These are phyloP conservation scores for Scheffersomyces segobiensis DNA, from an alignment of 1,139 yeast species.

Conservation along the genomic window DNA sequence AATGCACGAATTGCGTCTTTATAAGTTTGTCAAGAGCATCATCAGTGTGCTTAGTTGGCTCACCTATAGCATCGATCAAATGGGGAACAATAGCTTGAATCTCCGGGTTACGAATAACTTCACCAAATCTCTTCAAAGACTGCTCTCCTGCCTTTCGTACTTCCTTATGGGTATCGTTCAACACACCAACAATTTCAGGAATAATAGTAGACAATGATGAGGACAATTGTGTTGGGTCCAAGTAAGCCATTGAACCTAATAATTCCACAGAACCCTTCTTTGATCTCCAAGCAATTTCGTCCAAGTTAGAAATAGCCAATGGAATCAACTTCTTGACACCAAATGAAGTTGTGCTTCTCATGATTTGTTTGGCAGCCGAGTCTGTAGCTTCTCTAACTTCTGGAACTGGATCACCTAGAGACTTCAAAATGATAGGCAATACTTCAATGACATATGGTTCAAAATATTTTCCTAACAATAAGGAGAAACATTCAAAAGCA, in stretches of 20 bases:
- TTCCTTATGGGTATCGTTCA: conserved; percentile 94
- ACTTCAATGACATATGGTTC: conserved; percentile 94
- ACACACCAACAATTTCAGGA: conserved; percentile 93
- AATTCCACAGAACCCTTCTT: conserved; percentile 96
- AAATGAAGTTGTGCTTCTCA: conserved; percentile 88
- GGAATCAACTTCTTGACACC: conserved; percentile 94
- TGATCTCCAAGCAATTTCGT: conserved; percentile 93
- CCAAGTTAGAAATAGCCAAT: conserved; percentile 79
- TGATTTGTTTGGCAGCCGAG: conserved; percentile 80
- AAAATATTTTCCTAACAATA: conserved; percentile 69
- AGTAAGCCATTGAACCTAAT: conserved; percentile 95
- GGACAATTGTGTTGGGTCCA: conserved; percentile 92
- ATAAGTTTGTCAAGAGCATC: conserved; percentile 83
- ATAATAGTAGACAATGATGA: conserved; percentile 85
- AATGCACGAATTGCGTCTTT: conserved; percentile 92
- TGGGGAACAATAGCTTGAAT: conserved; percentile 89
- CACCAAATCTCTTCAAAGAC: conserved; percentile 88
- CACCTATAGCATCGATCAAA: conserved; percentile 89
- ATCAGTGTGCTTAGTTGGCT: conserved; percentile 88
- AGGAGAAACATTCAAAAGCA: conserved; percentile 83
- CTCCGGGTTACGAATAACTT: conserved; percentile 96
- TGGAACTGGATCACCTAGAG: conserved; percentile 79
- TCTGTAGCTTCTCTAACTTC: conserved; percentile 92
- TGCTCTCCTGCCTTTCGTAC: conserved; percentile 94
- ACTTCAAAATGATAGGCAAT: conserved; percentile 75